Evolutionary conservation across 306 rosid genomes (phyloP).

Genomic region (Acmispon strigosus): DNA sequence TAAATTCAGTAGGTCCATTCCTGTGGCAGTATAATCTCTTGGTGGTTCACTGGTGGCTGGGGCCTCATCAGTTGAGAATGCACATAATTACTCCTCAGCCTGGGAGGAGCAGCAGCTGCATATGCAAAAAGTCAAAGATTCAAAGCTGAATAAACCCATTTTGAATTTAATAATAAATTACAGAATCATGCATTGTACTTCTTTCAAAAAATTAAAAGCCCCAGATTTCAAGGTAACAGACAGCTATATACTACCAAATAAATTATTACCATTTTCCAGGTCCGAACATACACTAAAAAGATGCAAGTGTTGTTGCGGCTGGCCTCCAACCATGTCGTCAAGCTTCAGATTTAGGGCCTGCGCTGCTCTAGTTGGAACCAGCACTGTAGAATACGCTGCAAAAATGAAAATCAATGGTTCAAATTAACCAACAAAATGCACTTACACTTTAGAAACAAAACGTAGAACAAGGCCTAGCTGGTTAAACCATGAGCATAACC

Average conservation of each 20-base stretch:
- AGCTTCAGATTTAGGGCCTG: slow-evolving; percentile 70
- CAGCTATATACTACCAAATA: not conserved
- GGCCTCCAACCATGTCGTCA: slow-evolving; percentile 41
- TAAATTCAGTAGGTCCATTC: slow-evolving; percentile 72
- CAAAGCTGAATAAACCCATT: not conserved
- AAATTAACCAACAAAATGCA: not conserved
- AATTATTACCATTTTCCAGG: slow-evolving; percentile 46
- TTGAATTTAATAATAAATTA: not conserved
- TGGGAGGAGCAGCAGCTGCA: slow-evolving; percentile 22
- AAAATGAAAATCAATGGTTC: not conserved
- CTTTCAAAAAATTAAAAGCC: too few species aligned
- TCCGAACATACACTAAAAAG: slow-evolving; percentile 24
- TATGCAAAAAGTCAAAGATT: slow-evolving; percentile 17
- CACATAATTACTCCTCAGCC: slow-evolving; percentile 19
- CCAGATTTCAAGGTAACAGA: not conserved
- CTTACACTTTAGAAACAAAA: not conserved
- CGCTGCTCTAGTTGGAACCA: slow-evolving; percentile 74
- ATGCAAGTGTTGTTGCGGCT: slow-evolving; percentile 32
- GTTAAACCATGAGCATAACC: not conserved
- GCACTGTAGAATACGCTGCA: slow-evolving; percentile 63
- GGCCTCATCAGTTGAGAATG: slow-evolving; percentile 34
- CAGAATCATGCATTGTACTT: too few species aligned
- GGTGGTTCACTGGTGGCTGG: slow-evolving; percentile 36
- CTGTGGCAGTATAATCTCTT: slow-evolving; percentile 64
- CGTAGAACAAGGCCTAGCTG: not conserved